These are phyloP conservation scores for Aureobasidium sp. DNA, from an alignment of 2,329 filamentous ascomycete species.

Conservation along the genomic window DNA sequence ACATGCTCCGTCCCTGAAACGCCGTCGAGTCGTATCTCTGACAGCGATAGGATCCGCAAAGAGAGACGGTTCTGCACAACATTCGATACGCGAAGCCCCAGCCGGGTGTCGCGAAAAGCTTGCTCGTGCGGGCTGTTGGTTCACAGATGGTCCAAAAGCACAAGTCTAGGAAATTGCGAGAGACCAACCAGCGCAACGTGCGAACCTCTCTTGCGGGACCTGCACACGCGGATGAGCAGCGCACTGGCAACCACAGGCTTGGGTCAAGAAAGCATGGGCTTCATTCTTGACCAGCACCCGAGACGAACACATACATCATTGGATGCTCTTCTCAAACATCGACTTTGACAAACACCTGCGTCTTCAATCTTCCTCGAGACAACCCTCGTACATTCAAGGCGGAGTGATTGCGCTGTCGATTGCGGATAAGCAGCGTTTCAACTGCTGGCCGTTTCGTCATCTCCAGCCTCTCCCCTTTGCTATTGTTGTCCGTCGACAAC, in stretches of 20 bases:
- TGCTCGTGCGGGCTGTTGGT: constrained; percentile 1
- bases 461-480: constrained; percentile 11
- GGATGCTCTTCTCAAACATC: constrained; percentile 3
- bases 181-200: constrained; percentile 9
- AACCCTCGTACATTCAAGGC: neutral
- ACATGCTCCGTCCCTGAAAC: constrained; percentile 5
- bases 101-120: constrained; percentile 9
- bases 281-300: neutral
- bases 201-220: neutral
- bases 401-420: constrained; percentile 8
- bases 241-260: constrained; percentile 9
- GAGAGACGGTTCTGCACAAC: constrained; percentile 10
- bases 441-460: constrained; percentile 14
- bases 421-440: constrained; percentile 11
- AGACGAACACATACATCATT: constrained; percentile 12
- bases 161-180: neutral
- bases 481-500: neutral
- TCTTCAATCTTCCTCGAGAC: constrained; percentile 1
- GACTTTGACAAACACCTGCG: neutral
- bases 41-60: neutral
- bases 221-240: neutral
- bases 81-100: constrained; percentile 4
- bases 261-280: neutral
- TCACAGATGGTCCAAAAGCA: constrained; percentile 1
- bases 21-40: neutral